Evolutionary conservation across 164 flowering plant species (phyloP).

Genomic region (Berberis thunbergii): DNA sequence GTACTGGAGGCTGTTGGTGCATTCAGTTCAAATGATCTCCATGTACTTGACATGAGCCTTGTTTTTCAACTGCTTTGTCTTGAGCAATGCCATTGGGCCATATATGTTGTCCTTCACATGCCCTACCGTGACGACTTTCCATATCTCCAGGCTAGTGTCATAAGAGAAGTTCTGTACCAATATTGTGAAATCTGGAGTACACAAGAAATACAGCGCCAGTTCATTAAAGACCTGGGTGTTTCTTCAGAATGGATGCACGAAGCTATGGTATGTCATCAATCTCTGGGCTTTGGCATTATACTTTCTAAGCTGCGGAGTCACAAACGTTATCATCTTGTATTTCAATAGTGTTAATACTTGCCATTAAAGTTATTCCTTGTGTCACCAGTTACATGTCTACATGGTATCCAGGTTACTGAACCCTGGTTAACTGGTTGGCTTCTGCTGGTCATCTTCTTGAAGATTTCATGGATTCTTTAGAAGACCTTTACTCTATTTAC

Average conservation of each 20-base stretch:
- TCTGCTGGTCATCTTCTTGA: too few species aligned
- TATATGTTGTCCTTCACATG: constrained; percentile 95
- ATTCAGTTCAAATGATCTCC: constrained; percentile 71
- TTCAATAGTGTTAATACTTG: too few species aligned
- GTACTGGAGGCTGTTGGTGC: constrained; percentile 84
- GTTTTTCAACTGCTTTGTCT: constrained; percentile 75
- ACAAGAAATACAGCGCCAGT: constrained; percentile 55
- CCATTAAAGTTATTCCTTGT: too few species aligned
- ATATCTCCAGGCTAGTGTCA: constrained; percentile 55
- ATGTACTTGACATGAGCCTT: constrained; percentile 84
- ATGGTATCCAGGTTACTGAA: too few species aligned
- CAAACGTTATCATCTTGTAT: too few species aligned
- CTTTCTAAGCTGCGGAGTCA: not conserved
- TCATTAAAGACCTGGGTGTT: constrained; percentile 75
- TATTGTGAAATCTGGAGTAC: constrained; percentile 89
- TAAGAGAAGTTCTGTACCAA: constrained; percentile 88
- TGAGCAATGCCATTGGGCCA: constrained; percentile 95
- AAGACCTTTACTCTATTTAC: too few species aligned
- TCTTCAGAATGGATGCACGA: constrained; percentile 89
- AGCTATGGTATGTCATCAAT: constrained; percentile 59
- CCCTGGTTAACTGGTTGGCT: too few species aligned
- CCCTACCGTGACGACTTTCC: constrained; percentile 68
- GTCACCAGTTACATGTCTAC: too few species aligned
- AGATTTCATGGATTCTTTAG: too few species aligned
- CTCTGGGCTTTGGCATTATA: not conserved